Evolutionary conservation across 2,329 filamentous ascomycete genomes (phyloP), one percentile per base, ranked within the genome.

Genomic region (Fusarium falciforme): DNA sequence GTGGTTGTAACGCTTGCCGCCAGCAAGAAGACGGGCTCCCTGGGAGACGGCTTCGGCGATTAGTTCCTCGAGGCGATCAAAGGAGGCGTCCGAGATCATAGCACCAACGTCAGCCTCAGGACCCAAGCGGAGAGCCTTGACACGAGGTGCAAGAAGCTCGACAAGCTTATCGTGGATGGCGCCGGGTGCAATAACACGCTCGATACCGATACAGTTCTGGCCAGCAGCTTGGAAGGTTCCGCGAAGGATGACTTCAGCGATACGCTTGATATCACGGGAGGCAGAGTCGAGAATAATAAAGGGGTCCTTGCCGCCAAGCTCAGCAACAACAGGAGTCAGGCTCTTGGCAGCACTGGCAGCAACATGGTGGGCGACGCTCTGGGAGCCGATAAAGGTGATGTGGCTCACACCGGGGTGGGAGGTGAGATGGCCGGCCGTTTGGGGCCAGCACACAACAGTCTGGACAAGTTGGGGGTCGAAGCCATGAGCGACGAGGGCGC

Each of bases 121-220:
- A 3, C 96, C 96, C 1, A 96, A 87, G 22, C 94, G 92, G 17
- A 99, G 87, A 12, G 89, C 88, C 71, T 88, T 87, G 74, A 98
- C 94, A 70, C 93, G 92, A 12, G 93, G 92, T 61, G 91, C 89
- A 22, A 99, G 89, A 70, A 91, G 87, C 6, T 87, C 83, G 61
- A 98, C 85, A 25, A 99, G 89, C 65, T 87, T 86, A 71, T 93
- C 87, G 85, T 98, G 97, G 61, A 94, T 88, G n/a, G 85, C 86
- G 2, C 94, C 92, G 17, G 93, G 89, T 27, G 93, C 94, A 76
- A 98, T 92, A 79, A 98, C 92, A 65, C 96, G 93, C 85, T 99
- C 96, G 76, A 98, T 96, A 64, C 96, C 96, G 80, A 99, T 96
- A 84, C 96, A 99, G 85, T 99, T 99, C 83, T 99, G 96, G 1